Evolutionary conservation across 441 rosid genomes (phyloP), one percentile per base, ranked within the genome.

Genomic region (Brassica balearica): DNA sequence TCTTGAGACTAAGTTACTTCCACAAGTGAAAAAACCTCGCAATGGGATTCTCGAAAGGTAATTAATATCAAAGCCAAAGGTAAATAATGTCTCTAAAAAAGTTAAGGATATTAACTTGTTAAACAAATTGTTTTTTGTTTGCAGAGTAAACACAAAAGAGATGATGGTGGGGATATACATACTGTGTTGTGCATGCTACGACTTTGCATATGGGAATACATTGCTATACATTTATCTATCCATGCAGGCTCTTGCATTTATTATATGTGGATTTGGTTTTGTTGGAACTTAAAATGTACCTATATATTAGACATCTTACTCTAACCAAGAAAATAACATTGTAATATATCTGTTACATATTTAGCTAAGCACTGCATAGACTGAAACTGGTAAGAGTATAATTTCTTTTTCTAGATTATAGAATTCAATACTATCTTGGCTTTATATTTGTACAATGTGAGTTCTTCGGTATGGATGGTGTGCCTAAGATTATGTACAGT

Each of bases 231-330:
- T 83, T 11, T 85, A 83, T 70, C 88, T 82, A 19, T 79, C 69
- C 25, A 77, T 80, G 69, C 89, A 87, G 62, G 80, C 87, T 3
- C 73, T 70, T 27, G 84, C 88, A 27, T 85, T 85, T 67, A 75
- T 83, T 46, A 56, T 76, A 0, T 77, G 69, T 72, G 89, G 84
- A 1, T 60, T 85, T 68, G 80, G 84, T 12, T 83, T 64, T 59
- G 61, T 76, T 0, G 79, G 79, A 58, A 76, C 79, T 56, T 67
- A 36, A 34, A 34, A 6, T 65, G 48, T 10, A 17, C 20, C 10
- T 4, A 58, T 56, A 11, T 3, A 71, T 56, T 56, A 56, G 20
- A 34, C 65, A 32, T 34, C 43, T 34, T 55, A 36, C 36, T 29
- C n/a, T 15, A 14, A 43, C 17, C 14, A 68, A 69, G 63, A 51